Base-by-base conservation (phyloP, 2,329 filamentous ascomycete species). In the Trichophaea hybrida region DNA sequence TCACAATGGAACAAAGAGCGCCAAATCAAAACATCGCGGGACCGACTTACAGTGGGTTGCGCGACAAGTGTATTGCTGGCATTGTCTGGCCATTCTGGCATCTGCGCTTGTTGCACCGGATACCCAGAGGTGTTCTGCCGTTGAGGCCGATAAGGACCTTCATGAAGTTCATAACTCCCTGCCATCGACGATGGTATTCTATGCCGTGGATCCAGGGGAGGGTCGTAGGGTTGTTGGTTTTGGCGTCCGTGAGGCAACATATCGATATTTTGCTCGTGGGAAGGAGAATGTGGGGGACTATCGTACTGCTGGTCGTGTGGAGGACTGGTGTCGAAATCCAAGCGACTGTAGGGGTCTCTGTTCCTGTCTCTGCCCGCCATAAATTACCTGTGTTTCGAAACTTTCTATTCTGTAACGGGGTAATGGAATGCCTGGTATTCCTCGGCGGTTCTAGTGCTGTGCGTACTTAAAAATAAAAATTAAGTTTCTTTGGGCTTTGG, bases 11-110 rank as follows among this genome's bases (percentile, higher is more conserved):
- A 37, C 55, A n/a, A 48, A 31, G 13, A 34, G 33, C 10, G 44
- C 31, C 10, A 33, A 15, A 32, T 12, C n/a, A 43, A 50, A 34
- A 46, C 10, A 13, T 24, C 35, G 43, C 34, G n/a, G 10, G 10
- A 5, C 33, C 24, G 24, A 79, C 85, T 76, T 73, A 91, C 86
- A 59, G 90, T 91, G 54, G 88, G 87, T 72, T 96, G 90, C 65
- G 90, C 78, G 60, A 85, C 82, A 55, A 97, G 76, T 59, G 84
- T 79, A 73, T 97, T 91, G 69, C 82, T 83, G 0, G 75, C 72
- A 65, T 72, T 68, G 65, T 72, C 59, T 13, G 62, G 57, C 58
- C 63, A 63, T 35, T 58, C 55, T 2, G 60, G 62, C 65, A 63
- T 67, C 13, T 57, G 50, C 13, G 59, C 49, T 8, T 49, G 32